These are phyloP conservation scores for Polygonum aviculare DNA, from an alignment of 148 eudicot genomes.

Conservation along the genomic window DNA sequence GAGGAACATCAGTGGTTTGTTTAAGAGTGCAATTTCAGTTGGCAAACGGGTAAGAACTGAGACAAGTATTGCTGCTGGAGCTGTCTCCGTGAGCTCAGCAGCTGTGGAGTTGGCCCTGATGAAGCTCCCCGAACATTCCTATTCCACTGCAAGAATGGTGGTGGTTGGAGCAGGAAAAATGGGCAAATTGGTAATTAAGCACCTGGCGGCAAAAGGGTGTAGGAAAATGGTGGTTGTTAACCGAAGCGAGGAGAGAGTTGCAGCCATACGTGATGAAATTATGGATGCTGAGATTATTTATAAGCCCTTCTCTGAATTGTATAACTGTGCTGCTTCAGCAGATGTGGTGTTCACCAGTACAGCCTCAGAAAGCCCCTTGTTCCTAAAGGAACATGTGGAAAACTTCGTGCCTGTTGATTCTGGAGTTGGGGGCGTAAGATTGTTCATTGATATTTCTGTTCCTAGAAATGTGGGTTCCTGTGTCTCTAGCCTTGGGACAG, in stretches of 20 bases:
- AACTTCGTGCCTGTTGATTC: conserved; percentile 49
- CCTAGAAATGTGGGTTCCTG: conserved; percentile 90
- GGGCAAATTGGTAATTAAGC: conserved; percentile 94
- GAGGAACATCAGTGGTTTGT: conserved; percentile 82
- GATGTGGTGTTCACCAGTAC: conserved; percentile 94
- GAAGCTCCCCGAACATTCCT: conserved; percentile 71
- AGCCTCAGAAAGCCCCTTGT: conserved; percentile 61
- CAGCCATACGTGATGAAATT: conserved; percentile 56
- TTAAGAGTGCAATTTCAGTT: conserved; percentile 84
- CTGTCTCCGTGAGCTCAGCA: conserved; percentile 95
- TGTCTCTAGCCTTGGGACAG: conserved; percentile 41
- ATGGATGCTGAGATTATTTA: conserved; percentile 62
- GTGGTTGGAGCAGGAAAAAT: conserved; percentile 95
- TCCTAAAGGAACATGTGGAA: conserved; percentile 53
- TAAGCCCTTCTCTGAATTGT: conserved; percentile 70
- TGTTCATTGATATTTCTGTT: conserved; percentile 82
- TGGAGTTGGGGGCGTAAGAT: conserved; percentile 58
- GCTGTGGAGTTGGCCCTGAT: conserved; percentile 86
- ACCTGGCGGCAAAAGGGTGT: conserved; percentile 89
- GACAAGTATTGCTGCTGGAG: conserved; percentile 85
- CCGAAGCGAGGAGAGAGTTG: conserved; percentile 65
- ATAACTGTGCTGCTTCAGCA: conserved; percentile 70
- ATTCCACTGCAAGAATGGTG: conserved; percentile 63
- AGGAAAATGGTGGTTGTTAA: conserved; percentile 84
- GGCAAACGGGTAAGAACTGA: conserved; percentile 84